Conservation (phyloP, 768 basidiomycete species). For the Agrocybe pediades region DNA sequence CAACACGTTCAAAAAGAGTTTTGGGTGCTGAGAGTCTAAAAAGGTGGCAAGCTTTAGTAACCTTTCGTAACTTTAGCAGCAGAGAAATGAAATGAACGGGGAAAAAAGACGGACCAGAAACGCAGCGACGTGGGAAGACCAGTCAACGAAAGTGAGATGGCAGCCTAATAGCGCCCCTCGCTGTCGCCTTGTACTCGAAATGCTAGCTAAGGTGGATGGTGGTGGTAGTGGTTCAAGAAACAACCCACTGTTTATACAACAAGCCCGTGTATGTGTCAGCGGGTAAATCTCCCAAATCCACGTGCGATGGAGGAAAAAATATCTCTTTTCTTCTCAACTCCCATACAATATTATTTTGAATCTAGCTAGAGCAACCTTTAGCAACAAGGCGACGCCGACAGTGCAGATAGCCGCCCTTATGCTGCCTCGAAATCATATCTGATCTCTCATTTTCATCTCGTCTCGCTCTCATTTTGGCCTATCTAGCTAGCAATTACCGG, state of each 20-base stretch:
- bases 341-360: too few species aligned
- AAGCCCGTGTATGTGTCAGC: conserved; percentile 24
- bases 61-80: too few species aligned
- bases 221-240: conserved; percentile 27
- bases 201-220: conserved; percentile 15
- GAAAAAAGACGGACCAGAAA: conserved; percentile 8
- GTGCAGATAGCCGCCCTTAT: too few species aligned
- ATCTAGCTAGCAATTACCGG: neutral
- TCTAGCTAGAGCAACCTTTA: neutral
- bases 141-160: conserved; percentile 20
- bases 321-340: neutral
- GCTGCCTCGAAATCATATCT: neutral
- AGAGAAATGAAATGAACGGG: conserved; percentile 1
- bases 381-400: too few species aligned
- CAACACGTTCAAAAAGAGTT: conserved; percentile 36
- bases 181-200: conserved; percentile 22
- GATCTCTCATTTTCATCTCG: neutral
- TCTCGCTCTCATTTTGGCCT: neutral
- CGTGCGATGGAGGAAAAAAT: conserved; percentile 11
- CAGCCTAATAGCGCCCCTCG: conserved; percentile 25
- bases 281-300: conserved; percentile 8
- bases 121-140: conserved; percentile 7
- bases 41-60: too few species aligned
- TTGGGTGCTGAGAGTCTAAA: conserved; percentile 15
- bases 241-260: conserved; percentile 15